Percentiles rank a stretch among this genome's conserved stretches.
Conservation (phyloP, 345 rosid genomes). For the Turritis glabra region DNA sequence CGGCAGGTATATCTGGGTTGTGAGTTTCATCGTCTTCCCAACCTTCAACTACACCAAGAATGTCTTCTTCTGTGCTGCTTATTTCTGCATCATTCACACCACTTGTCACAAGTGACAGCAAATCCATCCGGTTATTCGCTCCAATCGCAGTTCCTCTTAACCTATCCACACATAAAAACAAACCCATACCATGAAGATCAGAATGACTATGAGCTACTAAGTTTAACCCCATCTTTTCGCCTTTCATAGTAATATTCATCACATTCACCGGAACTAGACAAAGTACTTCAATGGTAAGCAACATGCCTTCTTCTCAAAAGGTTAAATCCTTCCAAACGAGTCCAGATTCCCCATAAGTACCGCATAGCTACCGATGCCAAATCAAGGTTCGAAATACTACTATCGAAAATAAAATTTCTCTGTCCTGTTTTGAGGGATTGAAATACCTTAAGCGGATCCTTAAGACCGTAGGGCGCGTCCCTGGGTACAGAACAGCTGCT, state of each 20-base stretch:
- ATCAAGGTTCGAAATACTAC: slow-evolving; percentile 1
- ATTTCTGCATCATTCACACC: slow-evolving; percentile 64
- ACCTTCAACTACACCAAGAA: slow-evolving; percentile 69
- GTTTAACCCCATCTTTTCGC: background rate
- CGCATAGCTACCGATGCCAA: background rate
- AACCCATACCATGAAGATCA: background rate
- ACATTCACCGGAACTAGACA: background rate
- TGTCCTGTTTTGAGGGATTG: background rate
- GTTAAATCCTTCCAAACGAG: background rate
- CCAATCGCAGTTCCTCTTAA: slow-evolving; percentile 78
- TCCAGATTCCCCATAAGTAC: background rate
- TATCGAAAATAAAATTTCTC: background rate
- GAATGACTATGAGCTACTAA: background rate
- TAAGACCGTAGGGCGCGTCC: slow-evolving; percentile 73
- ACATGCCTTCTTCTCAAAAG: background rate
- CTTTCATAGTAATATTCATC: background rate
- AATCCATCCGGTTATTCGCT: slow-evolving; percentile 91
- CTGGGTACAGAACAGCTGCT: slow-evolving; percentile 87
- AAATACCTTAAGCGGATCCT: slow-evolving; percentile 80
- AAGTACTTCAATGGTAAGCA: background rate
- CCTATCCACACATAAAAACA: slow-evolving; percentile 40
- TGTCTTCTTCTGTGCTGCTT: slow-evolving; percentile 60
- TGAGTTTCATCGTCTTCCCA: slow-evolving; percentile 87
- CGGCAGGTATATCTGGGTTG: slow-evolving; percentile 79
- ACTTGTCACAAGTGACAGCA: slow-evolving; percentile 82